Base-by-base conservation (phyloP, 805 yeast genomes). In the Zygosaccharomyces kombuchaensis region DNA sequence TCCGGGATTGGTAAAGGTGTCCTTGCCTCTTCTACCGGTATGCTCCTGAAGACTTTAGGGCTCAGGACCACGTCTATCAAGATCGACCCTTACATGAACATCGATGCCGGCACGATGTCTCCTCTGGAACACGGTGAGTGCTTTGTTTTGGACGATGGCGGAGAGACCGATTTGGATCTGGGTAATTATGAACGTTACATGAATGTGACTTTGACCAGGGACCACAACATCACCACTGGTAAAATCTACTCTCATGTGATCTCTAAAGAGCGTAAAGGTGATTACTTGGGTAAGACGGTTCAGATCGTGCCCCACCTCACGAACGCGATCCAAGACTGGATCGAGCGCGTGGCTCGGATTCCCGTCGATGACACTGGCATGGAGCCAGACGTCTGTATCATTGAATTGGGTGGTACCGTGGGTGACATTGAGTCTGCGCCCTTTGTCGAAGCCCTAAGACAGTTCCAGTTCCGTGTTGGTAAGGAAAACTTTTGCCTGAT, bases 1-100 rank as follows among this genome's bases (percentile, higher is more conserved):
- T 87, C 96, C 60, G 99, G 99, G 72, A 93, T 93, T 66, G 99
- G 99, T 68, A 93, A 93, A 69, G 99, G 99, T 69, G 99, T 93
- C 52, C 76, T 85, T 48, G 99, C 99, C 50, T 89, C 97, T 29
- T 88, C 97, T 50, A 93, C 98, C 27, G 99, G 99, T 50, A 81
- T 93, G 71, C 69, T 93, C 54, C 78, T 93, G 70, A 93, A 93
- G 69, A 90, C 99, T 34, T 72, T 87, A 48, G 99, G 99, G 50
- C 77, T 86, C 61, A 83, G 95, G 65, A 98, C 91, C 52, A 91
- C 99, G 3, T 89, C 98, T 12, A 91, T 93, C 73, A 93, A 93
- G 70, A 93, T 93, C 62, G 99, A 93, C 73, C 99, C 99, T 34
- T 93, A 93, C 71, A 87, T 93, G 95, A 93, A 93, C 72, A 88